Evolutionary conservation across 495 filamentous ascomycete species (phyloP), one percentile per base, ranked within the genome.

Genomic region (Thozetella sp.): DNA sequence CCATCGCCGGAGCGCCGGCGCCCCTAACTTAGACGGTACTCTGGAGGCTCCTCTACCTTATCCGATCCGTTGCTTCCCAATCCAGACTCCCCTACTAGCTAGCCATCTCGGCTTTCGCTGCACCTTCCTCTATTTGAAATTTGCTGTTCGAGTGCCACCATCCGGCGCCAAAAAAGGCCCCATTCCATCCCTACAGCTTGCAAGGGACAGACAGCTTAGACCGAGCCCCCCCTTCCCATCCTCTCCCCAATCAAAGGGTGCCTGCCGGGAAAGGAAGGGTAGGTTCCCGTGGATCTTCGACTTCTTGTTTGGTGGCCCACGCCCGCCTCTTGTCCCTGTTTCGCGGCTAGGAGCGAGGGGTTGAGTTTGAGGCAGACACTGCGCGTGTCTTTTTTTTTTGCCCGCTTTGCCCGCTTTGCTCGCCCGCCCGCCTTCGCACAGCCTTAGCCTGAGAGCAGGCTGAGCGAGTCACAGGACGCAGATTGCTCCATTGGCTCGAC

Each of bases 281-380:
- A 52, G 50, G 6, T 43, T 54, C 52, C 52, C 52, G 52, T 30
- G 24, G 52, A 54, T 54, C 52, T 22, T 27, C 52, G n/a, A 25
- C 23, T 17, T 20, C 52, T 6, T 34, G 25, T 54, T 25, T 34
- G 43, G 20, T 20, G 20, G n/a, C 9, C 43, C n/a, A 48, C 43
- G 10, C 43, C 43, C 43, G 11, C 43, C 43, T 9, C 3, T 10
- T 4, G 11, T 48, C 43, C n/a, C 43, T 48, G n/a, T 19, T n/a
- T 11, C 4, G 43, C 20, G 43, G 43, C 20, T 10, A 48, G 43
- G 3, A n/a, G n/a, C n/a, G n/a, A n/a, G n/a, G n/a, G n/a, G n/a
- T n/a, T n/a, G 43, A 20, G 6, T 48, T 48, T 9, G 43, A 48
- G 3, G 20, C 10, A 48, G n/a, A n/a, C n/a, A n/a, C n/a, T 15